Evolutionary conservation across 2,329 filamentous ascomycete genomes (phyloP).

Genomic region (Emergomyces orientalis): DNA sequence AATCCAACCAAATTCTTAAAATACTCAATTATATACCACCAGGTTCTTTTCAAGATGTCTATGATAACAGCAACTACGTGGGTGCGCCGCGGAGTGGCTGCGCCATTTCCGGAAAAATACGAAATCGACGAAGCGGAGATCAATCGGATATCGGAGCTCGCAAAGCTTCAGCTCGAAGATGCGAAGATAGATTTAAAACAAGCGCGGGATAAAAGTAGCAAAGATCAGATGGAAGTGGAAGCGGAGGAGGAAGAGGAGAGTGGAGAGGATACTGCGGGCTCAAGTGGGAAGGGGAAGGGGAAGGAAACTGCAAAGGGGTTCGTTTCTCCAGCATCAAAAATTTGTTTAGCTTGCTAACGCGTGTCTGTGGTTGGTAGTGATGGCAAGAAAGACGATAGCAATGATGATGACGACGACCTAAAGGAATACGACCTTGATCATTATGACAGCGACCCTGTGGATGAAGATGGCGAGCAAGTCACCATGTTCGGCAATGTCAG

Average conservation of each 20-base stretch:
- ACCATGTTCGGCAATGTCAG: conserved; percentile 95
- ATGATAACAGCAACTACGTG: conserved; percentile 71
- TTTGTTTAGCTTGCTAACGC: conserved; percentile 1
- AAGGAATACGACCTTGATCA: conserved; percentile 95
- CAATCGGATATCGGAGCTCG: conserved; percentile 63
- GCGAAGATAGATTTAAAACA: conserved; percentile 76
- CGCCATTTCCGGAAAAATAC: conserved; percentile 66
- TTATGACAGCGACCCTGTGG: conserved; percentile 76
- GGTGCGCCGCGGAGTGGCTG: conserved; percentile 68
- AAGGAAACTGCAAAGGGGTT: conserved; percentile 17
- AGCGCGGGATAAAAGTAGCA: conserved; percentile 46
- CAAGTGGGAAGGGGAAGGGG: conserved; percentile 19
- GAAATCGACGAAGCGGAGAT: conserved; percentile 68
- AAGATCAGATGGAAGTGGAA: conserved; percentile 33
- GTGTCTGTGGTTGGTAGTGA: background rate
- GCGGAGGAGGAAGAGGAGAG: conserved; percentile 19
- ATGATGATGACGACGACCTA: conserved; percentile 77
- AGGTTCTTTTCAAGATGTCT: conserved; percentile 29
- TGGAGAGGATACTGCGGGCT: conserved; percentile 20
- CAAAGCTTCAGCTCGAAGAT: conserved; percentile 77
- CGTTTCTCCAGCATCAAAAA: background rate
- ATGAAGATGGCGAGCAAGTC: conserved; percentile 60
- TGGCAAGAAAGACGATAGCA: conserved; percentile 23
- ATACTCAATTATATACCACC: background rate
- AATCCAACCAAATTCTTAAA: no score